phyloP scores from a whole-genome alignment of 495 filamentous ascomycete genomes.

The Trichoderma reesei region DNA sequence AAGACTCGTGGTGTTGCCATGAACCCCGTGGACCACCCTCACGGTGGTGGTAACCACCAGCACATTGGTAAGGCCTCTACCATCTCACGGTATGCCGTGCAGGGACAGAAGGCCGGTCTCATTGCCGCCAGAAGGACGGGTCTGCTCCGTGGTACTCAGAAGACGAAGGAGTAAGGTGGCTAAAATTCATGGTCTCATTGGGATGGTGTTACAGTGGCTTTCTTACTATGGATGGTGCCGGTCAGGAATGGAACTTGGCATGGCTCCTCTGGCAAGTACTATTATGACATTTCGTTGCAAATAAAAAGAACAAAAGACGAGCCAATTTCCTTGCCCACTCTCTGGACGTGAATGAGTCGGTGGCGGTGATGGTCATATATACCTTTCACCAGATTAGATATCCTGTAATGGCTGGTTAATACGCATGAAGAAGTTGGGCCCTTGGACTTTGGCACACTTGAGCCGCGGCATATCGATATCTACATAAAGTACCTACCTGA shows the following conservation, averaged over 20 bases:
- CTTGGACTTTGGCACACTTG: too few species aligned
- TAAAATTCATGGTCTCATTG: conserved; percentile 42
- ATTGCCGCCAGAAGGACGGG: conserved; percentile 98
- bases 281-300: conserved; percentile 12
- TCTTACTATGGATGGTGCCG: conserved; percentile 47
- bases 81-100: conserved; percentile 92
- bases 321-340: conserved; percentile 3
- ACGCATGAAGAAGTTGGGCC: not conserved
- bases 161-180: conserved; percentile 79
- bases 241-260: conserved; percentile 20
- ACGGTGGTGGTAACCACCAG: conserved; percentile 99
- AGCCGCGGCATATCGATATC: too few species aligned
- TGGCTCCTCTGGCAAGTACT: conserved; percentile 30
- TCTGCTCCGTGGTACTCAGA: conserved; percentile 98
- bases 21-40: conserved; percentile 99
- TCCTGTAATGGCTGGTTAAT: not conserved
- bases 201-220: conserved; percentile 46
- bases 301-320: conserved; percentile 6
- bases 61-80: conserved; percentile 99
- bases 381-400: not conserved
- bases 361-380: not conserved
- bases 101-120: conserved; percentile 99
- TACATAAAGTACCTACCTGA: too few species aligned
- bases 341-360: conserved; percentile 1
- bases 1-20: conserved; percentile 99